These are phyloP conservation scores for Ogataea salicorniae DNA, from an alignment of 805 yeast genomes.

Conservation along the genomic window DNA sequence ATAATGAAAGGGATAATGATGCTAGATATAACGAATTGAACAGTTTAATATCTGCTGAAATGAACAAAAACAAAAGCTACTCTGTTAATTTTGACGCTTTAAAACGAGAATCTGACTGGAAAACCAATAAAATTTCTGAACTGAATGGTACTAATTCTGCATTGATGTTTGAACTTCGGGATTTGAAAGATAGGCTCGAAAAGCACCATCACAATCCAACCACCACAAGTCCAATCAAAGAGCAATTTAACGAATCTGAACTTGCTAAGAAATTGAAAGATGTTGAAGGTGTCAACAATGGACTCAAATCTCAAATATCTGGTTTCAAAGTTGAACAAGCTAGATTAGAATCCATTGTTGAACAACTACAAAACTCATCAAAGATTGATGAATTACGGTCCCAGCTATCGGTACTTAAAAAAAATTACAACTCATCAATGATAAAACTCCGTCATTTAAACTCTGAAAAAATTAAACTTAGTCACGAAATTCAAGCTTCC, in stretches of 20 bases:
- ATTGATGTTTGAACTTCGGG: conserved; percentile 1
- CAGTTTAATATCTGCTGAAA: conserved; percentile 9
- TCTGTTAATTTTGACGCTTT: not conserved
- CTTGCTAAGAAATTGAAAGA: too few relatives aligned
- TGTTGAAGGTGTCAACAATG: too few relatives aligned
- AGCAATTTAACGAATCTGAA: too few relatives aligned
- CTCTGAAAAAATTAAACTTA: conserved; percentile 24
- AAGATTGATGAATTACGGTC: conserved; percentile 1
- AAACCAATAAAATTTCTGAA: not conserved
- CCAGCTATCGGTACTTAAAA: conserved; percentile 2
- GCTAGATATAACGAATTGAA: conserved; percentile 14
- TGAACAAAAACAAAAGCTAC: conserved; percentile 4
- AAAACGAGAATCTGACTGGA: not conserved
- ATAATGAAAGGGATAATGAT: conserved; percentile 5
- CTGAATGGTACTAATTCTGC: not conserved
- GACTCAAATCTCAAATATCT: too few relatives aligned
- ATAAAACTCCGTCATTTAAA: conserved; percentile 11
- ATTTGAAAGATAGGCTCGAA: conserved; percentile 16
- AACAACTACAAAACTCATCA: not conserved
- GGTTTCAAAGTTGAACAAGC: not conserved
- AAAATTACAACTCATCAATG: conserved; percentile 10
- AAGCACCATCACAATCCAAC: not conserved
- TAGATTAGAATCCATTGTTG: not conserved
- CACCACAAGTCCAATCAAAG: too few relatives aligned
- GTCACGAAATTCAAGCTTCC: conserved; percentile 35